Conservation (phyloP, 768 basidiomycete species). For the Tricholoma terreum region DNA sequence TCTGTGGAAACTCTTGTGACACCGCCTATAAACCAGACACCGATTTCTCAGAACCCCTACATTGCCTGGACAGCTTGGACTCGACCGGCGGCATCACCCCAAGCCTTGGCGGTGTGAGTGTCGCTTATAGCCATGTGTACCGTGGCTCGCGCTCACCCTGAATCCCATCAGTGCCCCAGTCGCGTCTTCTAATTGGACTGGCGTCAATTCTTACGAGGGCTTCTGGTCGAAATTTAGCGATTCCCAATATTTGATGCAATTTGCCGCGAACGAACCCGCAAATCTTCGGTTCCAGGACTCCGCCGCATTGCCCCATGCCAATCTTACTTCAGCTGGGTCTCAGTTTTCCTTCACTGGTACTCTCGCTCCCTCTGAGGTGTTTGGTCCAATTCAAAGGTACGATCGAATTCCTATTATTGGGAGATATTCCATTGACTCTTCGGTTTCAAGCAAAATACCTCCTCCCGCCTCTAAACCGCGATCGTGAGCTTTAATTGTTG, state of each 20-base stretch:
- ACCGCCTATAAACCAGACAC: neutral
- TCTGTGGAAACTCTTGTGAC: no score
- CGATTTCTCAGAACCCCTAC: neutral
- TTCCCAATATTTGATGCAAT: neutral
- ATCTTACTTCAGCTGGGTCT: neutral
- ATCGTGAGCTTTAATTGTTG: neutral
- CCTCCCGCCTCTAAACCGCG: neutral
- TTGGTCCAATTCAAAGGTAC: neutral
- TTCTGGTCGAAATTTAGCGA: conserved; percentile 1
- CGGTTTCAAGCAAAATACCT: neutral
- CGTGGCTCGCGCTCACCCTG: neutral
- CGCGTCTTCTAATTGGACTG: neutral
- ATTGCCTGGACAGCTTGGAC: neutral
- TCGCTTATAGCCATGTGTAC: neutral
- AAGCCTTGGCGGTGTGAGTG: neutral
- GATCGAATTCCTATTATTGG: neutral
- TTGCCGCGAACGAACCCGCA: neutral
- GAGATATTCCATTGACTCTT: neutral
- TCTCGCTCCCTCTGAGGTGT: neutral
- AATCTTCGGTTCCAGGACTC: neutral
- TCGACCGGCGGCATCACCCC: neutral
- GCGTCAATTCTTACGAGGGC: neutral
- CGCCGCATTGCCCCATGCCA: neutral
- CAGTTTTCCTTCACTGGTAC: neutral
- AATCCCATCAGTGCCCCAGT: neutral